Percentiles rank a stretch among this genome's conserved stretches.
phyloP scores from a whole-genome alignment of 2,329 filamentous ascomycete species.

The Aspergillus thermomutatus region DNA sequence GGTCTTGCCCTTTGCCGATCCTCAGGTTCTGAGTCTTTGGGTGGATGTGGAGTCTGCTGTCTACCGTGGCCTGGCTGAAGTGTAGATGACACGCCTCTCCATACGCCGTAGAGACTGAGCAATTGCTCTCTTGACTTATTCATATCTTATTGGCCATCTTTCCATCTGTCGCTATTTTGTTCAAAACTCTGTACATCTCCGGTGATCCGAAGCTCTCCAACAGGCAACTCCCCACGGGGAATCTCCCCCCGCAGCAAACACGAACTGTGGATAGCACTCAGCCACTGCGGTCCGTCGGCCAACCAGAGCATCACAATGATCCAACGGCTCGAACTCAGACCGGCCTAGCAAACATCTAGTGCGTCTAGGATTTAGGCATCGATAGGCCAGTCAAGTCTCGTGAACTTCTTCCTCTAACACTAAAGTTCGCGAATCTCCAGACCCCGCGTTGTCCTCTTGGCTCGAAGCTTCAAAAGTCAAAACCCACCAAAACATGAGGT shows the following conservation, averaged over 20 bases:
- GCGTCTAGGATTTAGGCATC: background rate
- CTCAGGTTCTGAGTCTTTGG: conserved; percentile 43
- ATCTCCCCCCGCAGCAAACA: background rate
- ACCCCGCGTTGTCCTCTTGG: background rate
- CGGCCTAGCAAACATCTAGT: no score
- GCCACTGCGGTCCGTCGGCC: background rate
- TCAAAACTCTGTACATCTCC: background rate
- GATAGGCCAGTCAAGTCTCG: background rate
- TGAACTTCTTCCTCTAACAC: background rate
- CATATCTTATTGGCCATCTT: background rate
- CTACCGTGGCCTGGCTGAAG: background rate
- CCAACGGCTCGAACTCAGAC: no score
- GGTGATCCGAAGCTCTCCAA: background rate
- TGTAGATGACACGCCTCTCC: background rate
- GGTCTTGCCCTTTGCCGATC: conserved; percentile 50
- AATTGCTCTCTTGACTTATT: background rate
- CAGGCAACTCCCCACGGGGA: background rate
- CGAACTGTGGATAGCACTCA: background rate
- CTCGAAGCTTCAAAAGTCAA: background rate
- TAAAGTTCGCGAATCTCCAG: background rate
- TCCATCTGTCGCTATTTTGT: background rate
- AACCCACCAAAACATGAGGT: background rate
- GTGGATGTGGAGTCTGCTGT: background rate
- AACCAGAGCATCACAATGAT: background rate
- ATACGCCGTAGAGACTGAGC: background rate